Evolutionary conservation across 257 asterid genomes (phyloP), one percentile per base, ranked within the genome.

Genomic region (Perilla frutescens): DNA sequence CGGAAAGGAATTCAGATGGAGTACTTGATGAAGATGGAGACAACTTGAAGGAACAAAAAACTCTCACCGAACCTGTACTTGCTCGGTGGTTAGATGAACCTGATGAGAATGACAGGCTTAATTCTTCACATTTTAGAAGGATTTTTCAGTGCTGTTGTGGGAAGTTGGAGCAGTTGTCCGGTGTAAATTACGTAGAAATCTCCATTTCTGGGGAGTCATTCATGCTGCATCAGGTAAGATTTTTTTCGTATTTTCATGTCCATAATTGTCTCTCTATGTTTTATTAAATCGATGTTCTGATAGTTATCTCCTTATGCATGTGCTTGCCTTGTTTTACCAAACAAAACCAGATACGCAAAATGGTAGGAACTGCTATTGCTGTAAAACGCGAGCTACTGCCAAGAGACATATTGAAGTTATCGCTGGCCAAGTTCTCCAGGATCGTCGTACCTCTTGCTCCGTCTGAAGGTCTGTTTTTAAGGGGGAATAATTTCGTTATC

Each of bases 41-140:
- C 69, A 66, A 14, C 68, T 58, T 55, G 62, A 84, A 84, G 73
- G 85, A 75, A 65, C 85, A 75, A 67, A 71, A 79, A 64, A 71
- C 37, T 49, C 65, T 76, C 8, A 14, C 3, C 66, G 13, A 32
- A 67, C 86, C 89, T 55, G 70, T 81, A 65, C 84, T 20, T 55
- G 99, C 99, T 62, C 89, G 91, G 73, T 91, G 99, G 98, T 82
- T 94, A 65, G 77, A 87, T 66, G 97, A 94, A 82, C 88, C 97
- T 36, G 99, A 94, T 84, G 89, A 74, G 64, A 85, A 73, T 62
- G 98, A 94, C 85, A 86, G 85, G 68, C 82, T 91, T 44, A 82
- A 92, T 67, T 84, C 95, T 48, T 84, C 96, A 8, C 98, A 90
- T 86, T 94, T 88, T 87, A 81, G 99, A 79, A 91, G 68, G 87